Conservation (phyloP, 768 basidiomycete species). For the Sarcomyxa edulis region DNA sequence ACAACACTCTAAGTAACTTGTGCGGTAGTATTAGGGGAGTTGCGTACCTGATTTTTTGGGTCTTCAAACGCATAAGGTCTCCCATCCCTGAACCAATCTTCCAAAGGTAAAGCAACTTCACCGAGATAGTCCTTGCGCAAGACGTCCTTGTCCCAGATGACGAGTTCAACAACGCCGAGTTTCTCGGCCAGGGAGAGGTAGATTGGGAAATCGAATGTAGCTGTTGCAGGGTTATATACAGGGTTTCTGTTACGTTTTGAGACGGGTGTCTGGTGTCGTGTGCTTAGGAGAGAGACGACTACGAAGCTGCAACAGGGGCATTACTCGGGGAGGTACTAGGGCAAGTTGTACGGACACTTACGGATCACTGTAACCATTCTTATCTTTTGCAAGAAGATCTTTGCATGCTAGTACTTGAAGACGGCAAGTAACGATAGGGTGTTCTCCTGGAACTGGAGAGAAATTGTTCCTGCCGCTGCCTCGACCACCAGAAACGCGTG, state of each 20-base stretch:
- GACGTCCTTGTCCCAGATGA: slow-evolving; percentile 93
- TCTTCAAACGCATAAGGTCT: slow-evolving; percentile 51
- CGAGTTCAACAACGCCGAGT: slow-evolving; percentile 73
- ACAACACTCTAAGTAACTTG: slow-evolving; percentile 9
- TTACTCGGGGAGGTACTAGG: neutral
- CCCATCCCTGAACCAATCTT: slow-evolving; percentile 64
- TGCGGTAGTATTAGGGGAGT: neutral
- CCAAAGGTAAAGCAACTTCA: slow-evolving; percentile 73
- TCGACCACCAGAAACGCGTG: slow-evolving; percentile 36
- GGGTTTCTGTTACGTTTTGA: slow-evolving; percentile 71
- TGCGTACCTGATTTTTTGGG: slow-evolving; percentile 60
- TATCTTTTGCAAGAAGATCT: slow-evolving; percentile 58
- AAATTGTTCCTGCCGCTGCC: slow-evolving; percentile 24
- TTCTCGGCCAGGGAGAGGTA: slow-evolving; percentile 70
- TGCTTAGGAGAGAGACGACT: slow-evolving; percentile 55
- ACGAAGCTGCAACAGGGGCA: slow-evolving; percentile 47
- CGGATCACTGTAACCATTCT: slow-evolving; percentile 73
- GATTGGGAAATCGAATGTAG: slow-evolving; percentile 88
- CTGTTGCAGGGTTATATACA: slow-evolving; percentile 55
- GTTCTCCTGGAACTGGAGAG: slow-evolving; percentile 52
- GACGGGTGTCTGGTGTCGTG: slow-evolving; percentile 67
- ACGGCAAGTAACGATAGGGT: slow-evolving; percentile 59
- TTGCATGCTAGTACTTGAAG: slow-evolving; percentile 65
- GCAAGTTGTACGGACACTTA: slow-evolving; percentile 31
- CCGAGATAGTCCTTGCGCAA: slow-evolving; percentile 92